Evolutionary conservation across 495 filamentous ascomycete species (phyloP), one percentile per base, ranked within the genome.

Genomic region (Penicillium turbatum): DNA sequence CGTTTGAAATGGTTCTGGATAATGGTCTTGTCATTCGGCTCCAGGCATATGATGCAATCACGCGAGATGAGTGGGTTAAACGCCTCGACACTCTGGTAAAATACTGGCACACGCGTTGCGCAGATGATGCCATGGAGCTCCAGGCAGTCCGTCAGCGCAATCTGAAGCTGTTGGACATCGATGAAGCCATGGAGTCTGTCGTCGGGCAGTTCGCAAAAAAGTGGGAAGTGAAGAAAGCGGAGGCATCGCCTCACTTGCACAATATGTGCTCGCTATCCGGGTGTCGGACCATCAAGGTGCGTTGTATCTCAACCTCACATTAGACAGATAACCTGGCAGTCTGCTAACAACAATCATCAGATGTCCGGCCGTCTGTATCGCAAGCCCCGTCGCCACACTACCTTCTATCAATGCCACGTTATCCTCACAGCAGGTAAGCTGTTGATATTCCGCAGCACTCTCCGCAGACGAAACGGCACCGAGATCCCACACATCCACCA

Each of bases 151-250:
- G 86, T 6, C 66, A 73, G 41, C 69, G 69, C n/a, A 90, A 90
- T 48, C 71, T 88, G 19, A 68, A 78, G n/a, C 64, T 78, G 13
- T 69, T 89, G 34, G 77, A 79, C 40, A 85, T 89, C 44, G 86
- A 89, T 55, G 86, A 89, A 60, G 80, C 86, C 52, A 76, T 80
- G 61, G 86, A 90, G 65, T 83, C 86, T 2, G 65, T 79, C 30
- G 63, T 90, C 16, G 86, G 86, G 10, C 84, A 87, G 57, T 86
- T 82, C 59, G 86, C 82, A 0, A 68, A 73, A 39, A 89, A 89
- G 55, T 90, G 86, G 86, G 86, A 90, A 62, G 85, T 90, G 26
- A 82, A 76, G 24, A 75, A 83, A 52, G 80, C 84, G 2, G 76
- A 79, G 51, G 84, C 86, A 17, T 86, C 80, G 3, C 79, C 85